Base-by-base conservation (phyloP, 177 flowering plant genomes). In the Vitis hybrid region DNA sequence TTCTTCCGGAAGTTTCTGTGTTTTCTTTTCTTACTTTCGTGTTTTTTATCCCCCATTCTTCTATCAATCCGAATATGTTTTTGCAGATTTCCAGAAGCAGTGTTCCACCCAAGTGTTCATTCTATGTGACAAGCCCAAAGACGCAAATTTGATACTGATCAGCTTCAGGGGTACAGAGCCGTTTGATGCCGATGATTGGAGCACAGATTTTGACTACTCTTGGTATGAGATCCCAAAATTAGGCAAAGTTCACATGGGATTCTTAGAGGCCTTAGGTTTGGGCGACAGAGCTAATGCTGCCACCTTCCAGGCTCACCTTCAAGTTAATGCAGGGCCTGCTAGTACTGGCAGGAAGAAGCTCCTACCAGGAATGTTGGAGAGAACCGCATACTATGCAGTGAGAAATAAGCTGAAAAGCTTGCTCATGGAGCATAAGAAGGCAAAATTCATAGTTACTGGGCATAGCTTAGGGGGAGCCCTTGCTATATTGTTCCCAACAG, bases 391-490 rank as follows among this genome's bases (percentile, higher is more conserved):
- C 62, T 84, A 84, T 70, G 79, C 76, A 0, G 88, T 92, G 3
- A 88, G 85, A 74, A 70, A 66, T 16, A 86, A 75, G 80, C 90
- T 94, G 9, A 85, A 73, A 76, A 70, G 62, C 56, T 65, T 92
- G 64, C 85, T 90, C 10, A 12, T 69, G 22, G 82, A 90, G 78
- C 89, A 92, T 77, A 82, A 76, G 69, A 84, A 85, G 52, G 92
- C 97, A 7, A 88, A 83, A 65, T 90, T 89, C 68, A 65, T 92
- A 7, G 89, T 92, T 26, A 92, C 98, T 1, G 97, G 98, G 5
- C 98, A 92, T 72, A 94, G 98, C 79, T 77, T 90, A 69, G 98
- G 98, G n/a, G 98, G 97, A 22, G 97, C 98, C 0, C 87, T 94
- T 5, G 97, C 98, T 10, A 87, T 90, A 68, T 56, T 94, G 76